Percentiles rank a stretch among this genome's conserved stretches.
These are phyloP conservation scores for Colletotrichum chlorophyti DNA, from an alignment of 2,329 filamentous ascomycete genomes.

Conservation along the genomic window DNA sequence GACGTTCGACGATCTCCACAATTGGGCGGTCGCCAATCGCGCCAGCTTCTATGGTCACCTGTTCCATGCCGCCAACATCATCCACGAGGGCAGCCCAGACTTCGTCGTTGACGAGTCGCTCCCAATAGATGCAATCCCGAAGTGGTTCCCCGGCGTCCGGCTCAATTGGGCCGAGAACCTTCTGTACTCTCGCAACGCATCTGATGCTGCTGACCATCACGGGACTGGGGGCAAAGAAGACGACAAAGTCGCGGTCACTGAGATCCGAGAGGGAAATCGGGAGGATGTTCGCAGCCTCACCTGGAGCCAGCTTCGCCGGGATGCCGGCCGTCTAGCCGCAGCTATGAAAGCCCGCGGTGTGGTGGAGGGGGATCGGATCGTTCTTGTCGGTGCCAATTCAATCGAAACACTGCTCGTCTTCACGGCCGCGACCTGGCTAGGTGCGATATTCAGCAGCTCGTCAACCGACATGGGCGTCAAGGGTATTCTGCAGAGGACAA, in stretches of 20 bases:
- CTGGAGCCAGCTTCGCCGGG: conserved; percentile 69
- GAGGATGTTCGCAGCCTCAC: conserved; percentile 63
- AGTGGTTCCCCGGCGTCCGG: conserved; percentile 77
- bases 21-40: conserved; percentile 70
- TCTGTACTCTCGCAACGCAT: conserved; percentile 62
- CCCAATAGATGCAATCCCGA: conserved; percentile 74
- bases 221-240: conserved; percentile 73
- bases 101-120: conserved; percentile 72
- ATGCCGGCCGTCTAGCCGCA: conserved; percentile 65
- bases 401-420: conserved; percentile 77
- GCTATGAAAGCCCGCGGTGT: conserved; percentile 74
- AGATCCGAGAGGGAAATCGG: conserved; percentile 70
- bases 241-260: conserved; percentile 71
- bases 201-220: conserved; percentile 49
- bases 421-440: conserved; percentile 72
- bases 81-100: conserved; percentile 66
- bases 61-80: conserved; percentile 65
- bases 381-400: conserved; percentile 77
- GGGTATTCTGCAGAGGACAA: conserved; percentile 75
- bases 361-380: conserved; percentile 74
- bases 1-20: conserved; percentile 74
- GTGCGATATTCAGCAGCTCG: conserved; percentile 76
- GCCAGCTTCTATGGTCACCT: conserved; percentile 70
- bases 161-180: conserved; percentile 85
- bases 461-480: conserved; percentile 86